phyloP scores from a whole-genome alignment of 306 rosid genomes.

The Vigna reflexopilosa region DNA sequence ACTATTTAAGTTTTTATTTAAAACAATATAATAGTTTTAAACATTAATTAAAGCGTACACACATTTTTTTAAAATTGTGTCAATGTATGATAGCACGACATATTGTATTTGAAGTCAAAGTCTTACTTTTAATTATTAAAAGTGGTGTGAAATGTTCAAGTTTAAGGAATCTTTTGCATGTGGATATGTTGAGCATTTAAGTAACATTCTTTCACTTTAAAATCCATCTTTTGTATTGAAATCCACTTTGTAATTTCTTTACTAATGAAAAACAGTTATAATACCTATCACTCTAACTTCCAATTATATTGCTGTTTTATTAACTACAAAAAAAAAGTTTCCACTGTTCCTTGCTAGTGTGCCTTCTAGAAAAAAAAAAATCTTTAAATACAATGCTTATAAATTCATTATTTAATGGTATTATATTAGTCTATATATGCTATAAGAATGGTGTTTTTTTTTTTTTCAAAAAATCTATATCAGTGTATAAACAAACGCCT shows the following conservation, averaged over 20 bases:
- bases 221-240: neutral
- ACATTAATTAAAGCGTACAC: neutral
- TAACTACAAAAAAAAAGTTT: too few relatives aligned
- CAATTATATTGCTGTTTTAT: neutral
- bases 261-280: neutral
- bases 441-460: too few relatives aligned
- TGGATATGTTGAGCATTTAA: constrained; percentile 28
- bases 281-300: neutral
- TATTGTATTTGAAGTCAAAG: constrained; percentile 27
- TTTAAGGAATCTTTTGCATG: constrained; percentile 40
- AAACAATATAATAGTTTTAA: neutral
- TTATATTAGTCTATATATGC: too few relatives aligned
- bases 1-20: neutral
- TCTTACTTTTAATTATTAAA: constrained; percentile 7
- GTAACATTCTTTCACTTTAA: constrained; percentile 25
- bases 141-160: constrained; percentile 9
- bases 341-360: too few relatives aligned
- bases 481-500: too few relatives aligned
- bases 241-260: neutral
- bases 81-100: neutral
- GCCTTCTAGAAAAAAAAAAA: too few relatives aligned
- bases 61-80: neutral
- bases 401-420: too few relatives aligned
- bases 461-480: too few relatives aligned
- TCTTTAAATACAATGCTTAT: too few relatives aligned